These are phyloP conservation scores for Pelargonium cotyledonis DNA, from an alignment of 441 rosid species.

Conservation along the genomic window DNA sequence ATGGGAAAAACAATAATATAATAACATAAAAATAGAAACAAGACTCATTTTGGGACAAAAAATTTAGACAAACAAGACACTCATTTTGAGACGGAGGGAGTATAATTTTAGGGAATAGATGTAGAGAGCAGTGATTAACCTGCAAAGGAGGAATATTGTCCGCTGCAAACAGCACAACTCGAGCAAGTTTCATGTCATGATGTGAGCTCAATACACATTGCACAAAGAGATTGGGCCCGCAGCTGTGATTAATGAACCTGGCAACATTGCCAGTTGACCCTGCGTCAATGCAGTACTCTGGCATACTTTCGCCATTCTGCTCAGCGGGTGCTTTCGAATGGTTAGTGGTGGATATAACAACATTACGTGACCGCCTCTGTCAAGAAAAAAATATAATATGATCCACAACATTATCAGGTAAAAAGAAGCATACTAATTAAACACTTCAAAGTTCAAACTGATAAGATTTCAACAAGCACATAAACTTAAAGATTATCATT, in stretches of 20 bases:
- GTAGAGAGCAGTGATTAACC: conserved; percentile 32
- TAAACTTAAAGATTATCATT: too few species aligned
- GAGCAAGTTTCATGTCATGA: conserved; percentile 73
- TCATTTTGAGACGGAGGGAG: too few species aligned
- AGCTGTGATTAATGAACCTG: conserved; percentile 86
- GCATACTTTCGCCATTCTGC: conserved; percentile 34
- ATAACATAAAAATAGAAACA: too few species aligned
- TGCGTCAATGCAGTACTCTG: conserved; percentile 91
- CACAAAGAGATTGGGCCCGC: conserved; percentile 90
- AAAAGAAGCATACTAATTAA: too few species aligned
- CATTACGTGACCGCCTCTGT: conserved; percentile 54
- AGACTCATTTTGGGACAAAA: too few species aligned
- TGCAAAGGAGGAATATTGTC: conserved; percentile 92
- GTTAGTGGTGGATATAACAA: conserved; percentile 26
- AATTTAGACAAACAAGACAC: too few species aligned
- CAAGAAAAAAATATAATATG: background rate
- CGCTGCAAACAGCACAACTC: conserved; percentile 82
- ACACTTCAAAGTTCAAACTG: too few species aligned
- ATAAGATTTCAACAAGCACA: too few species aligned
- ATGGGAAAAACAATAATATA: too few species aligned
- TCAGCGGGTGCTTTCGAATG: conserved; percentile 17
- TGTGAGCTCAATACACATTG: conserved; percentile 77
- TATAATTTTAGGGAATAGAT: too few species aligned
- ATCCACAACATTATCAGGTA: too few species aligned
- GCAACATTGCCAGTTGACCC: conserved; percentile 72